phyloP scores from a whole-genome alignment of 257 asterid genomes.

The Catharanthus roseus region DNA sequence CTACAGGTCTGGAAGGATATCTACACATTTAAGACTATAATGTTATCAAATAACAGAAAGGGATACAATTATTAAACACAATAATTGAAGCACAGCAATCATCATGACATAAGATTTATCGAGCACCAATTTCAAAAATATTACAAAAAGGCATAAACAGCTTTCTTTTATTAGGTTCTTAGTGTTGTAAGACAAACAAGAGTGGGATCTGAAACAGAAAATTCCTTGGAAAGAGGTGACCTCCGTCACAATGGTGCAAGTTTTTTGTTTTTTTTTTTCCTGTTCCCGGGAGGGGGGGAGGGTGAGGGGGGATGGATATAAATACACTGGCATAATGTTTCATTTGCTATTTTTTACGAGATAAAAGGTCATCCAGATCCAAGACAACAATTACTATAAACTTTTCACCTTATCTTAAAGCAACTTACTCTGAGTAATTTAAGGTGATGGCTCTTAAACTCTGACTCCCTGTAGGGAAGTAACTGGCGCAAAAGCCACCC shows the following conservation, averaged over 20 bases:
- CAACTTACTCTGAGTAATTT: constrained; percentile 62
- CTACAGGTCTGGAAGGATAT: constrained; percentile 54
- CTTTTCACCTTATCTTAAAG: constrained; percentile 13
- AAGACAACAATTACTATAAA: neutral
- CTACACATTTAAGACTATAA: constrained; percentile 33
- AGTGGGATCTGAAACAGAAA: neutral
- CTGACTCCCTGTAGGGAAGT: constrained; percentile 80
- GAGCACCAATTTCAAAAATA: neutral
- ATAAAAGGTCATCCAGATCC: neutral
- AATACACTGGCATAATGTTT: neutral
- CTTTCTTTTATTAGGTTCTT: neutral
- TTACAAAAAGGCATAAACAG: neutral
- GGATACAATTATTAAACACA: neutral
- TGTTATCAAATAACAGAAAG: constrained; percentile 17
- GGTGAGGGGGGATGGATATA: no score
- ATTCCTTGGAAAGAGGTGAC: neutral
- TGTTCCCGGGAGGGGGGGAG: no score
- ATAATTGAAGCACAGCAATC: neutral
- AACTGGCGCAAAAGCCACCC: constrained; percentile 99
- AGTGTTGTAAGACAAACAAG: neutral
- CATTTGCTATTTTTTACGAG: no score
- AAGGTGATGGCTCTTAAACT: constrained; percentile 66
- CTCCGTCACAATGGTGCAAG: neutral
- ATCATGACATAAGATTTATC: neutral
- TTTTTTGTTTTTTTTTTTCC: no score